These are phyloP conservation scores for Paraphoma chrysanthemicola DNA, from an alignment of 2,329 filamentous ascomycete species.

Conservation along the genomic window DNA sequence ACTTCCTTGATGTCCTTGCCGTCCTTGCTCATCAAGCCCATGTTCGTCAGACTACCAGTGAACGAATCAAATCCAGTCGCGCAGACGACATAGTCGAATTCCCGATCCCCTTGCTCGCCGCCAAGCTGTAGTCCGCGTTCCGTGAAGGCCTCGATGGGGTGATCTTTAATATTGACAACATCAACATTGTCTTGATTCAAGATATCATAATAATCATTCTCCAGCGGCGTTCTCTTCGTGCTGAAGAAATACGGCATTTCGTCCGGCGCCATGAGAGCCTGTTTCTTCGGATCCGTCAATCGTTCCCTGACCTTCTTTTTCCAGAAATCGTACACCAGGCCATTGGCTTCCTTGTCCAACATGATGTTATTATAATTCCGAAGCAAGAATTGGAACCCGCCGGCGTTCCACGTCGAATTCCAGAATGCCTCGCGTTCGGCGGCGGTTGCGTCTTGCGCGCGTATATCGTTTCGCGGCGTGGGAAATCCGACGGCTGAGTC, in stretches of 20 bases:
- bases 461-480: slow-evolving; percentile 2
- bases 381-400: slow-evolving; percentile 49
- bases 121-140: slow-evolving; percentile 58
- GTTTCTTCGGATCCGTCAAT: slow-evolving; percentile 48
- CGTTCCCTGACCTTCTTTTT: slow-evolving; percentile 53
- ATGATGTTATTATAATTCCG: slow-evolving; percentile 43
- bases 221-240: slow-evolving; percentile 50
- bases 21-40: slow-evolving; percentile 40
- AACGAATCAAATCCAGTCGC: slow-evolving; percentile 54
- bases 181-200: slow-evolving; percentile 55
- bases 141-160: slow-evolving; percentile 56
- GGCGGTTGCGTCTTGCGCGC: slow-evolving; percentile 18
- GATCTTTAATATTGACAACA: slow-evolving; percentile 49
- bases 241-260: slow-evolving; percentile 50
- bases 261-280: slow-evolving; percentile 49
- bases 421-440: slow-evolving; percentile 25
- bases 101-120: slow-evolving; percentile 55
- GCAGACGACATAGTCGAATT: slow-evolving; percentile 62
- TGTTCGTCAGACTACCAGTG: slow-evolving; percentile 42
- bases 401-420: slow-evolving; percentile 37
- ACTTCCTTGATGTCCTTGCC: slow-evolving; percentile 43
- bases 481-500: slow-evolving; percentile 27
- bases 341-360: slow-evolving; percentile 47
- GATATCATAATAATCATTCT: slow-evolving; percentile 49
- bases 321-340: slow-evolving; percentile 54